Base-by-base conservation (phyloP, 371 early-diverging fungal species). In the Sporodiniella umbellata region DNA sequence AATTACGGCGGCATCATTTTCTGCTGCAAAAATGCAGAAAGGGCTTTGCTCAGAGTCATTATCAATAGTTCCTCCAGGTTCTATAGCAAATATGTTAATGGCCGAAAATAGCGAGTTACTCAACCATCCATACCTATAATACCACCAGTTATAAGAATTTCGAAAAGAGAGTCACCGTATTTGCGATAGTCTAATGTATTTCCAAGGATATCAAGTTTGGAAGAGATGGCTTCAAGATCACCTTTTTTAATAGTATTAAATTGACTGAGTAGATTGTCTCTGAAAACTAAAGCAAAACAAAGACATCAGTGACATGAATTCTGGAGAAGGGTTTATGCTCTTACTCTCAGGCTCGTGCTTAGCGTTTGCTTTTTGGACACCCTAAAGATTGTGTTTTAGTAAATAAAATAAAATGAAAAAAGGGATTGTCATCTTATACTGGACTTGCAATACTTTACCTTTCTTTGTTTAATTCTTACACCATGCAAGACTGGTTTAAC, bases 131-230 rank as follows among this genome's bases (percentile, higher is more conserved):
- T 78, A 89, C 92, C 89, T 57, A 89, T 72, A 50, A 94, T 83
- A 57, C 94, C 94, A 50, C 96, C 96, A 51, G 88, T 85, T 58
- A 94, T 84, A 62, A 94, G 75, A 46, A 94, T 72, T 79, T 95
- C 96, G 70, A 94, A 95, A 55, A 95, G 82, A 26, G 90, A 78
- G 60, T 95, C 96, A 54, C 86, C 91, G 89, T 95, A 95, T 64
- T 90, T 87, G 67, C 90, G 88, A 78, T 90, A 92, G 60, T 94
- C 95, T 60, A 94, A 86, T 58, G 89, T 90, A 57, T 89, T 88
- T 51, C 88, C 92, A 46, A 86, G 85, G 25, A 66, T 63, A 73
- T 95, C 95, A 56, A 95, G 84, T 56, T 81, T 79, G 60, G 72
- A 51, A 31, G 86, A 80, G 49, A 91, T 72, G 47, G 78, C 80